A percentile compares a stretch with the other conserved stretches of the same genome.
phyloP scores from a whole-genome alignment of 1,284 basidiomycete genomes.

The Stereum hirsutum region DNA sequence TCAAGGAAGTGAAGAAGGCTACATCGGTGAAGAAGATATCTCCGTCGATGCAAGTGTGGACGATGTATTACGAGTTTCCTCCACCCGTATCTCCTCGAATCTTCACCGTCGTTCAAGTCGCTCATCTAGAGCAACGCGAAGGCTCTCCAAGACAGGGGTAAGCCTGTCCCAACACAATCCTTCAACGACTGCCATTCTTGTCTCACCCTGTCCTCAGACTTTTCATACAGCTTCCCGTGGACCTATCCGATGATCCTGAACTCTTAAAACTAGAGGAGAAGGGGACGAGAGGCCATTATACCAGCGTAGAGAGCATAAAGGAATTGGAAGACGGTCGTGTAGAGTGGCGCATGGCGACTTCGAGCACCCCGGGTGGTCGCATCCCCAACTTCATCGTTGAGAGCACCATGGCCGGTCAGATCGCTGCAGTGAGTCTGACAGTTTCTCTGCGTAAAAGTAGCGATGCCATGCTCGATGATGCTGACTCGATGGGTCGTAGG shows the following conservation, averaged over 20 bases:
- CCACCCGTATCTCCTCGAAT: slow-evolving; percentile 58
- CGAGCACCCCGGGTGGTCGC: slow-evolving; percentile 60
- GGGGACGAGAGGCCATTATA: slow-evolving; percentile 62
- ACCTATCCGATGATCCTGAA: slow-evolving; percentile 46
- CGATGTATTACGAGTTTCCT: slow-evolving; percentile 63
- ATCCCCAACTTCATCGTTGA: slow-evolving; percentile 60
- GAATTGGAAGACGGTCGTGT: slow-evolving; percentile 56
- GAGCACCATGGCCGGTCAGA: slow-evolving; percentile 46
- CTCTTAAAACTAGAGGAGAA: slow-evolving; percentile 54
- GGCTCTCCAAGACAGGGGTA: slow-evolving; percentile 48
- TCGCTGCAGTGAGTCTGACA: slow-evolving; percentile 40
- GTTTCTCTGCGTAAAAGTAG: not conserved
- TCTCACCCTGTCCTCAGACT: slow-evolving; percentile 26
- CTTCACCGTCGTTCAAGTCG: slow-evolving; percentile 65
- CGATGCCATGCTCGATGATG: not conserved
- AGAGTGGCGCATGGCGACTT: slow-evolving; percentile 76
- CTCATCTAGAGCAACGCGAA: slow-evolving; percentile 38
- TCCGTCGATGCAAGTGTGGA: slow-evolving; percentile 57
- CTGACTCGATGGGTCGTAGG: slow-evolving; percentile 37
- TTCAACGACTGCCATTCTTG: too few relatives aligned
- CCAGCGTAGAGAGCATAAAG: slow-evolving; percentile 54
- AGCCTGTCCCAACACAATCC: slow-evolving; percentile 14
- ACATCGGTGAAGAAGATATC: slow-evolving; percentile 54
- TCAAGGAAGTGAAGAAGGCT: slow-evolving; percentile 55
- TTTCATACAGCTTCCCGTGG: slow-evolving; percentile 66